These are phyloP conservation scores for Rhodocollybia butyracea DNA, from an alignment of 768 basidiomycete species.

Conservation along the genomic window DNA sequence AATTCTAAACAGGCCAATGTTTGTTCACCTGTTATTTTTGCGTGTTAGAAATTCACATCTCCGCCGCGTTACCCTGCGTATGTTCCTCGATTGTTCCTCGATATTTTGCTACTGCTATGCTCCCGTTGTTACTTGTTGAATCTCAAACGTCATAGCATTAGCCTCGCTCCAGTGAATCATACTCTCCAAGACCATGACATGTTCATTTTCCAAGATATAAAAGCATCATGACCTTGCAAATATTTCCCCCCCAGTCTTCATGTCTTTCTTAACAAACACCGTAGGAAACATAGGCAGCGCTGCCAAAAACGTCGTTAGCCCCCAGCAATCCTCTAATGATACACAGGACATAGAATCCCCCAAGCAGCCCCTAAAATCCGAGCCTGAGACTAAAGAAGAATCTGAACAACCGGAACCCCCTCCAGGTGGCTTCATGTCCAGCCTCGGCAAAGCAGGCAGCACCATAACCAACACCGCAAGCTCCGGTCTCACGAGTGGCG, in stretches of 20 bases:
- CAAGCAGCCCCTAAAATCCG: not conserved
- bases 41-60: too few relatives aligned
- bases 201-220: not conserved
- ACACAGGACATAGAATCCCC: not conserved
- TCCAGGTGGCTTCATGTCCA: not conserved
- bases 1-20: too few relatives aligned
- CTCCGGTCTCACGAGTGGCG: constrained; percentile 2
- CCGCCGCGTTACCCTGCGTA: too few relatives aligned
- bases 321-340: not conserved
- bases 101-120: too few relatives aligned
- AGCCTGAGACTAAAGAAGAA: not conserved
- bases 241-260: not conserved
- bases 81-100: too few relatives aligned
- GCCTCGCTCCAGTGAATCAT: too few relatives aligned
- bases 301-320: not conserved
- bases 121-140: too few relatives aligned
- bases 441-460: not conserved
- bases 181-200: constrained; percentile 1
- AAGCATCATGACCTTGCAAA: not conserved
- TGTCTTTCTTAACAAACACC: constrained; percentile 5
- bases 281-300: not conserved
- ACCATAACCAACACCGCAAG: not conserved
- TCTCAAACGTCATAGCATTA: too few relatives aligned
- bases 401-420: not conserved
- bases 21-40: too few relatives aligned